Evolutionary conservation across 140 eudicot genomes (phyloP), one percentile per base, ranked within the genome.

Genomic region (Senecio squalidus): DNA sequence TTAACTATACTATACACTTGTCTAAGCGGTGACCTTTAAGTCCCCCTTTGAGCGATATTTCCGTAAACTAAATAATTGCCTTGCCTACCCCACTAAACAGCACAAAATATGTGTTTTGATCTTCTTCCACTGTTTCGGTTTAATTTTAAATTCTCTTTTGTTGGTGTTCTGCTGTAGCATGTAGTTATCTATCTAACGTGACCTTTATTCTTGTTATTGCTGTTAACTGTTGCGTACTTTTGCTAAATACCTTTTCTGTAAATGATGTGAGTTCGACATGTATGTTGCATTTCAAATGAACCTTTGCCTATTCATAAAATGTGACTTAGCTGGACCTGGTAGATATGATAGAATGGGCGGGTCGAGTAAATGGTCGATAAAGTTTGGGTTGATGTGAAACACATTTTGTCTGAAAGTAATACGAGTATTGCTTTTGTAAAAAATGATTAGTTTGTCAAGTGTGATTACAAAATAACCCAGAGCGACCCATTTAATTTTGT

Each of bases 171-270:
- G 45, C 45, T 26, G 62, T 31, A 49, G 38, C 47, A 24, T 49
- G 17, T 39, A 49, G 61, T n/a, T n/a, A n/a, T n/a, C 55, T 62
- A 69, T 38, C 53, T 69, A 16, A 30, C 53, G 76, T 62, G 71
- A 26, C 66, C 44, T 55, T 63, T 55, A 9, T 30, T n/a, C 43
- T 44, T 45, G 47, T 43, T 53, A 53, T 62, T 44, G 57, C n/a
- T 40, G 18, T 47, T 18, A 34, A 24, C 52, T 33, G 66, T 64
- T 61, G 24, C 14, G n/a, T 56, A 20, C 55, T 57, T 45, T 67
- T 23, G 52, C 21, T n/a, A 31, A 16, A 18, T 58, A n/a, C 16
- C 56, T 58, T 56, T 23, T 9, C 41, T 30, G 15, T 60, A 21
- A 49, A n/a, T 23, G 49, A 49, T 16, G 69, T 64, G 40, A 60